Evolutionary conservation across 495 filamentous ascomycete genomes (phyloP), one percentile per base, ranked within the genome.

Genomic region (Penicillium riverlandense): DNA sequence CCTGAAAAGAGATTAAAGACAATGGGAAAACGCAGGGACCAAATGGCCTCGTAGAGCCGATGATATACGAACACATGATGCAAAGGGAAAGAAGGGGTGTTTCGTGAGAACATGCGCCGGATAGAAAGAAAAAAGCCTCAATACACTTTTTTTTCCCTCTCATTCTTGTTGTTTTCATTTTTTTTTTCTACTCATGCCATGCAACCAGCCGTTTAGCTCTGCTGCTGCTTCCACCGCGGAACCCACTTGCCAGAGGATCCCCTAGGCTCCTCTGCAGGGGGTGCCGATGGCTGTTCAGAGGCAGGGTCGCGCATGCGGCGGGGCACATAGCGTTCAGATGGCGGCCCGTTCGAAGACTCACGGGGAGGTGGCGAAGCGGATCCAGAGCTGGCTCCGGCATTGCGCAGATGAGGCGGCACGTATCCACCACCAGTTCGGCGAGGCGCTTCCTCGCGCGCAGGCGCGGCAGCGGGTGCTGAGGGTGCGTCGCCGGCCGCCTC

Each of bases 331-430:
- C 63, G 63, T 30, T 64, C 65, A 29, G 22, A 22, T 0, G 62
- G 40, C n/a, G 66, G 49, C 35, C 56, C 57, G 49, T 59, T 48
- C 13, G 47, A 44, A 15, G 53, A 35, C 38, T 49, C 22, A 35
- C 54, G 54, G 49, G 45, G 45, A 38, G 65, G 54, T 15, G 65
- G 58, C 15, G 65, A 57, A 30, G 54, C 51, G 39, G 62, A 59
- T 37, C 55, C 49, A 54, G 60, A 62, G 38, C 44, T 48, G 40
- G 66, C 56, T 38, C 62, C 65, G 40, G 55, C 50, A 45, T 22
- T 22, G 22, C 73, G 74, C 40, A 68, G 55, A 40, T 69, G 67
- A 49, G 74, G 74, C n/a, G 67, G 72, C 7, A 78, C 65, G 42
- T 78, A 78, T 30, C 74, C 74, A 45, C 67, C 61, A 29, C 62